Base-by-base conservation (phyloP, 306 rosid species). In the Quercus parvula region DNA sequence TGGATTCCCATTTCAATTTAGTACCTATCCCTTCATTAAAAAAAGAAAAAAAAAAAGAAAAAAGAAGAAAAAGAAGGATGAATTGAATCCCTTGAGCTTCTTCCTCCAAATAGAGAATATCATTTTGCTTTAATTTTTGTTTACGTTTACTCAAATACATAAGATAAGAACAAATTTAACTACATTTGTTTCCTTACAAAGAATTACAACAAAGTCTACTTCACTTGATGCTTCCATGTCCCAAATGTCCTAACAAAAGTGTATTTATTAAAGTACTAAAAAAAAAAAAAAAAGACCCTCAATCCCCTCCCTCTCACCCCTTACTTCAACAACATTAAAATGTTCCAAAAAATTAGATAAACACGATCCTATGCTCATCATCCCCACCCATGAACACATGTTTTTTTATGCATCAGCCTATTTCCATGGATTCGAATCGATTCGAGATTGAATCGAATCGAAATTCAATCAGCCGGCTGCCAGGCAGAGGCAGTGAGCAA, bases 401-500 rank as follows among this genome's bases (percentile, higher is more conserved):
- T 22, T 11, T 49, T 38, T 46, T 49, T 49, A 13, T 12, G 54
- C 54, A 49, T 49, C 54, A 12, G 2, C 64, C 10, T 22, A 25
- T 2, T 13, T 25, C 8, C 73, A 38, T 0, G 46, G 46, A 7
- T 38, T 38, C 1, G 3, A 7, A 38, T 8, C 3, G 11, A 38
- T 38, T 22, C 24, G 24, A 22, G 11, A 2, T 8, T 38, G 46
- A 38, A 35, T 35, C 44, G 0, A 35, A 35, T 6, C 10, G 11
- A 38, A 20, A 41, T 67, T 85, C 80, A 88, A 78, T 90, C 92
- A 0, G 81, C 87, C 75, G 99, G 97, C 71, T 91, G 98, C 99
- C 99, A 95, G 6, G 98, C 98, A 0, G 99, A 95, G n/a, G 98
- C 99, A 0, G 97, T 93, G 76, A 95, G 87, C 75, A 95, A 70